Percentiles rank a stretch among this genome's conserved stretches.
phyloP scores from a whole-genome alignment of 495 filamentous ascomycete species.

The Physcia stellaris region DNA sequence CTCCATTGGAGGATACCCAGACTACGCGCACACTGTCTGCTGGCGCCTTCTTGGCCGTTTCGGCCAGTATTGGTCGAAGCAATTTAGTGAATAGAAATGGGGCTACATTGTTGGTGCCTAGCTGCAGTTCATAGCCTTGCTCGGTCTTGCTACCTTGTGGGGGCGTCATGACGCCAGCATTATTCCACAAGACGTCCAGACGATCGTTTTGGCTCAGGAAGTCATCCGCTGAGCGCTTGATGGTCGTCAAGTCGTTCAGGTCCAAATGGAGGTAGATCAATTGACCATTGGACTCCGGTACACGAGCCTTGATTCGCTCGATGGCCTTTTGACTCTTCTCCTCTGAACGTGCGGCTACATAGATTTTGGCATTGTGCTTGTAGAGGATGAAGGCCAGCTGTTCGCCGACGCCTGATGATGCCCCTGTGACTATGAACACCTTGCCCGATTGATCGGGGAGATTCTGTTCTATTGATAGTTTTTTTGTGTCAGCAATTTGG shows the following conservation, averaged over 20 bases:
- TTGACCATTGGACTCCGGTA: constrained; percentile 16
- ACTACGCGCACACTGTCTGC: constrained; percentile 28
- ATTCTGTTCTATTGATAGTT: no score
- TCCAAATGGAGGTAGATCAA: constrained; percentile 21
- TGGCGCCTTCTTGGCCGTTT: constrained; percentile 22
- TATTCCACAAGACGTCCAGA: constrained; percentile 27
- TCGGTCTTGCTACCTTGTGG: constrained; percentile 15
- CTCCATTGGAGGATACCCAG: constrained; percentile 25
- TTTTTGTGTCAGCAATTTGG: no score
- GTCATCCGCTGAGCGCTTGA: constrained; percentile 18
- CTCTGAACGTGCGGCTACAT: constrained; percentile 35
- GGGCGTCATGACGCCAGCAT: constrained; percentile 22
- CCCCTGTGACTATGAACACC: constrained; percentile 37
- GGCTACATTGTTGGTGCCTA: constrained; percentile 29
- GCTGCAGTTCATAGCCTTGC: constrained; percentile 28
- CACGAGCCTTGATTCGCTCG: constrained; percentile 6
- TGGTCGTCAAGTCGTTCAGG: constrained; percentile 20
- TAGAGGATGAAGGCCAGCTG: constrained; percentile 35
- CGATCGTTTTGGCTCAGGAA: constrained; percentile 21
- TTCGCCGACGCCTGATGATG: constrained; percentile 33
- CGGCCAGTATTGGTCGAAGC: constrained; percentile 22
- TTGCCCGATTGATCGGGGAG: constrained; percentile 8
- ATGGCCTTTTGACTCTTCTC: constrained; percentile 20
- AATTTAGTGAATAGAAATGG: constrained; percentile 30
- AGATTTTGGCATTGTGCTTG: constrained; percentile 34